Conservation (phyloP, 1,139 yeast genomes). For the Scheffersomyces segobiensis region DNA sequence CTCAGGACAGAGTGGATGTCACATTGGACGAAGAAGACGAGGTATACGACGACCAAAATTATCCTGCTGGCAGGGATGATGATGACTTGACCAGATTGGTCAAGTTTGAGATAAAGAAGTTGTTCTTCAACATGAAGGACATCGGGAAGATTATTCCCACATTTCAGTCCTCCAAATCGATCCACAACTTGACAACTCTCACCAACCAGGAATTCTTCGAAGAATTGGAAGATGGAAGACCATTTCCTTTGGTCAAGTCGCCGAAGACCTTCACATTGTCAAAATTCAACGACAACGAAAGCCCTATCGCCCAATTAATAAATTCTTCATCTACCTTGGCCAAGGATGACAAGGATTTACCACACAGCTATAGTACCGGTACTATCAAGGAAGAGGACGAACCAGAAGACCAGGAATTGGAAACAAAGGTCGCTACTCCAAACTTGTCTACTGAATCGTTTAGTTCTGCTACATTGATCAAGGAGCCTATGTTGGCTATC, state of each 20-base stretch:
- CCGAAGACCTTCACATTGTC: conserved; percentile 47
- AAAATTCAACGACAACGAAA: conserved; percentile 37
- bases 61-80: conserved; percentile 10
- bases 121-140: conserved; percentile 38
- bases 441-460: not conserved
- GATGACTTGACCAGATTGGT: conserved; percentile 38
- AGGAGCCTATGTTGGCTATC: conserved; percentile 1
- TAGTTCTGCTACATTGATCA: not conserved
- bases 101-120: conserved; percentile 37
- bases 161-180: conserved; percentile 34
- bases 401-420: conserved; percentile 23
- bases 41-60: conserved; percentile 2
- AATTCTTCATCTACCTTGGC: conserved; percentile 12
- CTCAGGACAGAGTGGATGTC: conserved; percentile 21
- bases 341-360: conserved; percentile 17
- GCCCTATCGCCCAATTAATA: conserved; percentile 41
- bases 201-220: conserved; percentile 5
- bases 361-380: conserved; percentile 33
- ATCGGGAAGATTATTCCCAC: conserved; percentile 41
- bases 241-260: conserved; percentile 38
- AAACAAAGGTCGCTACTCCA: conserved; percentile 3
- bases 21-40: conserved; percentile 4
- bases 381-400: conserved; percentile 46
- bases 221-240: conserved; percentile 4
- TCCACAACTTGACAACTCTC: conserved; percentile 26